These are phyloP conservation scores for Fusarium equiseti DNA, from an alignment of 2,329 filamentous ascomycete species.

Conservation along the genomic window DNA sequence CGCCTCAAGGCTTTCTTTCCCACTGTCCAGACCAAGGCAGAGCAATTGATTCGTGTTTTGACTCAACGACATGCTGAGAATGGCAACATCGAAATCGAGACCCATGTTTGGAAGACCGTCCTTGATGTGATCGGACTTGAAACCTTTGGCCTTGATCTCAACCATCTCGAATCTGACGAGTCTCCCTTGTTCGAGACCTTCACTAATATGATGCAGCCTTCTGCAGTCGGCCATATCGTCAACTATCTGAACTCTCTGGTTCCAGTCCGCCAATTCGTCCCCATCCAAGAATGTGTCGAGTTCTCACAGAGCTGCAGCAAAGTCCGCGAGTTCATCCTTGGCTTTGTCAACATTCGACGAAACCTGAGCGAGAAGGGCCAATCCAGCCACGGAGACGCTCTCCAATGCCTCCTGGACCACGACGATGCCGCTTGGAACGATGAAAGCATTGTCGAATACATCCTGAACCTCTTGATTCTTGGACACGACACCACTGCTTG, in stretches of 20 bases:
- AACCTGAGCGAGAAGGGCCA: slow-evolving; percentile 6
- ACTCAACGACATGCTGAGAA: slow-evolving; percentile 24
- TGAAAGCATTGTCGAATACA: slow-evolving; percentile 48
- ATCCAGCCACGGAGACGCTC: slow-evolving; percentile 35
- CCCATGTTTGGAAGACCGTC: slow-evolving; percentile 50
- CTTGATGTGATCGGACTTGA: slow-evolving; percentile 54
- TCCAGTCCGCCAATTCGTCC: slow-evolving; percentile 53
- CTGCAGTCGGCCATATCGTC: slow-evolving; percentile 42
- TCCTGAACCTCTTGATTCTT: slow-evolving; percentile 59
- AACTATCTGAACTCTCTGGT: slow-evolving; percentile 52
- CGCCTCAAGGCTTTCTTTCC: slow-evolving; percentile 49
- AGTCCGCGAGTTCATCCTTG: slow-evolving; percentile 50
- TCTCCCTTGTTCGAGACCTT: slow-evolving; percentile 45
- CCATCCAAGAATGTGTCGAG: slow-evolving; percentile 52
- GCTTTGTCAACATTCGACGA: slow-evolving; percentile 25
- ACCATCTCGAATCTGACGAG: slow-evolving; percentile 48
- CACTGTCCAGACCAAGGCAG: slow-evolving; percentile 51
- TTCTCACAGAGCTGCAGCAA: slow-evolving; percentile 50
- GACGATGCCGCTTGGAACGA: slow-evolving; percentile 40
- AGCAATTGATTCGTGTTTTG: slow-evolving; percentile 46
- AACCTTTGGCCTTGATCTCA: slow-evolving; percentile 52
- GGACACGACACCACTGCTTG: slow-evolving; percentile 61
- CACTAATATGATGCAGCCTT: slow-evolving; percentile 45
- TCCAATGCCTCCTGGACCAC: slow-evolving; percentile 54
- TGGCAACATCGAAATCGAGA: slow-evolving; percentile 43